Conservation (phyloP, 202 grass and related monocot species). For the Brachypodium distachyon region DNA sequence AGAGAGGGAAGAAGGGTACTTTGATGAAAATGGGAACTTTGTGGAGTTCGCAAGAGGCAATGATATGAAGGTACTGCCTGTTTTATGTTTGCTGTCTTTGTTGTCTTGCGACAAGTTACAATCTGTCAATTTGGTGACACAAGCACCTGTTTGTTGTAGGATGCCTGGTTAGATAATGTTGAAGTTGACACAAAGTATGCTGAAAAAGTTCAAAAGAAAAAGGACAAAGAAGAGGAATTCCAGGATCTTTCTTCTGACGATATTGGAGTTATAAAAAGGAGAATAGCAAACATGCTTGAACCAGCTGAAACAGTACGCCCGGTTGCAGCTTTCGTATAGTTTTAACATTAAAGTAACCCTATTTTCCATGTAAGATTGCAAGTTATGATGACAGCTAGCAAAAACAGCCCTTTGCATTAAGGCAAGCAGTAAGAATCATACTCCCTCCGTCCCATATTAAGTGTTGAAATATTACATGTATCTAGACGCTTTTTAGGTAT, state of each 20-base stretch:
- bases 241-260: slow-evolving; percentile 84
- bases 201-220: slow-evolving; percentile 37
- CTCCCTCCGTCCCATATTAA: too few species aligned
- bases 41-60: slow-evolving; percentile 74
- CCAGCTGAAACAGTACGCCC: slow-evolving; percentile 74
- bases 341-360: background rate
- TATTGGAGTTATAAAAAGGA: slow-evolving; percentile 82
- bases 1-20: slow-evolving; percentile 97
- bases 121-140: slow-evolving; percentile 6
- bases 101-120: background rate
- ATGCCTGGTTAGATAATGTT: slow-evolving; percentile 86
- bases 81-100: background rate
- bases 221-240: slow-evolving; percentile 51
- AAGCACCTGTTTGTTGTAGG: slow-evolving; percentile 40
- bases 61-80: slow-evolving; percentile 66
- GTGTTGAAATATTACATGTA: too few species aligned
- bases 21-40: slow-evolving; percentile 86
- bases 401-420: too few species aligned
- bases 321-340: slow-evolving; percentile 10
- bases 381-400: too few species aligned
- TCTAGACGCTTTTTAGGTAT: too few species aligned
- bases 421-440: too few species aligned
- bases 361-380: background rate
- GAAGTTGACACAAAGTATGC: slow-evolving; percentile 56
- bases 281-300: slow-evolving; percentile 82